phyloP scores from a whole-genome alignment of 2,329 filamentous ascomycete genomes.

The Sporothrix euskadiensis region DNA sequence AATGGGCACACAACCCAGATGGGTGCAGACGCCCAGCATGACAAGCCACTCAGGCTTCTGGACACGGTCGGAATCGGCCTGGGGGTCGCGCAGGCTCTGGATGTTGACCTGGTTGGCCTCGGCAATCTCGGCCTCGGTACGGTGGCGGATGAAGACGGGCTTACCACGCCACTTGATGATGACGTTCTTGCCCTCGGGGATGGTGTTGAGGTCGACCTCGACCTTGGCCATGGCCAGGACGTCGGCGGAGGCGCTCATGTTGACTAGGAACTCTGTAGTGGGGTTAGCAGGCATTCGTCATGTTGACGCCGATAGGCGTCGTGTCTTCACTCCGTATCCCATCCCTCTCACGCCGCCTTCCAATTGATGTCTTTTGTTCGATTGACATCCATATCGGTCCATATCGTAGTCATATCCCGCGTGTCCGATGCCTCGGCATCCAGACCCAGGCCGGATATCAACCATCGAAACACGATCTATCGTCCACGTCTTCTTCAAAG shows the following conservation, averaged over 20 bases:
- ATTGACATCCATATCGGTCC: no score
- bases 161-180: slow-evolving; percentile 99
- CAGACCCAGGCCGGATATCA: not conserved
- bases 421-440: not conserved
- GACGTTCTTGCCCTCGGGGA: slow-evolving; percentile 99
- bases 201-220: slow-evolving; percentile 87
- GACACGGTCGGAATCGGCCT: slow-evolving; percentile 87
- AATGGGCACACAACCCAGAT: slow-evolving; percentile 98
- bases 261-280: slow-evolving; percentile 89
- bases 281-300: not conserved
- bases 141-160: slow-evolving; percentile 99
- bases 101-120: slow-evolving; percentile 89
- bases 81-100: slow-evolving; percentile 82
- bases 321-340: not conserved
- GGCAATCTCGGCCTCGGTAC: slow-evolving; percentile 87
- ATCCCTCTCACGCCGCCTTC: not conserved
- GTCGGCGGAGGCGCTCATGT: slow-evolving; percentile 99
- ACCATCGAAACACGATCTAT: not conserved
- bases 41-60: slow-evolving; percentile 98
- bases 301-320: not conserved
- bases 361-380: not conserved
- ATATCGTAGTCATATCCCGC: not conserved
- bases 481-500: not conserved
- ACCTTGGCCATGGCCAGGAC: slow-evolving; percentile 99
- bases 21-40: slow-evolving; percentile 99